These are phyloP conservation scores for Neckera pumila DNA, from an alignment of 225 moss, liverwort and hornwort genomes.

Conservation along the genomic window DNA sequence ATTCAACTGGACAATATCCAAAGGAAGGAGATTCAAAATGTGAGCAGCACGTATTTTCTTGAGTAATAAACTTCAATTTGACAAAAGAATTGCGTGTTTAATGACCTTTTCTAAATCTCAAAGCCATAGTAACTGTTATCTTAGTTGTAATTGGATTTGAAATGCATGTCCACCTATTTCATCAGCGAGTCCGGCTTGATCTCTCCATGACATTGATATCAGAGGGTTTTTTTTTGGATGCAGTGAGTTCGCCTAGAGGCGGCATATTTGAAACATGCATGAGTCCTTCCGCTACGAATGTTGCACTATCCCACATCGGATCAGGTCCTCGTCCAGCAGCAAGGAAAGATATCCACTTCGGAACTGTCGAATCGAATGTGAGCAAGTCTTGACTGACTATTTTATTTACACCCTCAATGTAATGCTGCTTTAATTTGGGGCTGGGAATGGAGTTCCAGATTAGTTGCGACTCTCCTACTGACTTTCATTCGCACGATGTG, in stretches of 20 bases:
- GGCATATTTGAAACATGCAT: slow-evolving; percentile 2
- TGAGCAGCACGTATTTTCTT: background rate
- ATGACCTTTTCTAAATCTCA: background rate
- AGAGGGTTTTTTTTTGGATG: background rate
- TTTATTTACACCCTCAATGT: background rate
- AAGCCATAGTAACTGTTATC: background rate
- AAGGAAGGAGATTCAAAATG: slow-evolving; percentile 26
- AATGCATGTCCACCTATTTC: background rate
- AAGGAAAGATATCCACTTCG: slow-evolving; percentile 20
- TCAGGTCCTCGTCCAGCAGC: background rate
- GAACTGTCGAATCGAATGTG: slow-evolving; percentile 36
- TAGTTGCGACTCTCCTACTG: background rate
- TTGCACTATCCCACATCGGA: slow-evolving; percentile 14
- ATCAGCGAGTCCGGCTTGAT: background rate
- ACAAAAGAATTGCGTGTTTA: background rate
- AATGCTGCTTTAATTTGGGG: background rate
- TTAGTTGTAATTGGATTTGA: background rate
- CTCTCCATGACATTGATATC: background rate
- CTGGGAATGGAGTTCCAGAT: background rate
- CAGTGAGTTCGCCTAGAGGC: slow-evolving; percentile 13
- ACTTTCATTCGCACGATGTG: background rate
- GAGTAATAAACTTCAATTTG: background rate
- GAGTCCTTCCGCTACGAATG: background rate
- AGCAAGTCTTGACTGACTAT: background rate
- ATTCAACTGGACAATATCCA: background rate